These are phyloP conservation scores for Alternaria ethzedia DNA, from an alignment of 2,329 filamentous ascomycete genomes.

Conservation along the genomic window DNA sequence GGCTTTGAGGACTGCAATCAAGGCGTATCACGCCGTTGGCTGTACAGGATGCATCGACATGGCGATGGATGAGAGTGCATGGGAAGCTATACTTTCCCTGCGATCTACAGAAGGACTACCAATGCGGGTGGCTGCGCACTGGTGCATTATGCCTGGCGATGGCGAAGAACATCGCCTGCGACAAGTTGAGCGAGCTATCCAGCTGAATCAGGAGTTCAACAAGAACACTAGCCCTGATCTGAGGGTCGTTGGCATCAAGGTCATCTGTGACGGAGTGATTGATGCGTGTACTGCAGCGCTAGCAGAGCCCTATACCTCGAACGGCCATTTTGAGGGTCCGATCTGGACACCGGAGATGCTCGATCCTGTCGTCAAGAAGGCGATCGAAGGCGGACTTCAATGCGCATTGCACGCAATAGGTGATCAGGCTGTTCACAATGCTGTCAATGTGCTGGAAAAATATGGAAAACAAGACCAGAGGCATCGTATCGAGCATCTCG, in stretches of 20 bases:
- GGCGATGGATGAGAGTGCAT: conserved; percentile 64
- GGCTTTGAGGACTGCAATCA: conserved; percentile 56
- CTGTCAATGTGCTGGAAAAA: conserved; percentile 62
- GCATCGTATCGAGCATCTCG: conserved; percentile 70
- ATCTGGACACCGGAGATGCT: conserved; percentile 64
- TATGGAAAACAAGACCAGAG: conserved; percentile 55
- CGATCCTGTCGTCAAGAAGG: conserved; percentile 60
- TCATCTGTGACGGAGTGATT: conserved; percentile 70
- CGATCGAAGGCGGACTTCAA: conserved; percentile 62
- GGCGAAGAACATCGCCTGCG: conserved; percentile 54
- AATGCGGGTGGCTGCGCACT: conserved; percentile 62
- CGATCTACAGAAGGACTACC: conserved; percentile 47
- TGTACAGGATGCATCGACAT: conserved; percentile 65
- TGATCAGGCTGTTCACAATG: conserved; percentile 64
- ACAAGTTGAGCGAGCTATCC: conserved; percentile 60
- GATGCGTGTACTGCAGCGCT: conserved; percentile 70
- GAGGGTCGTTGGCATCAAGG: conserved; percentile 66
- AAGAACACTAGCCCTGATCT: conserved; percentile 54
- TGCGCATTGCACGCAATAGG: conserved; percentile 71
- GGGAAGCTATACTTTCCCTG: conserved; percentile 58
- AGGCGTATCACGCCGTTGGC: conserved; percentile 58
- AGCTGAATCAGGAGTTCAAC: conserved; percentile 56
- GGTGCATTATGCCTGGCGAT: conserved; percentile 59
- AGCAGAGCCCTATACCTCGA: conserved; percentile 62
- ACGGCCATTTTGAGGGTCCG: conserved; percentile 55